Base-by-base conservation (phyloP, 1,139 yeast species). In the Magnusiomyces tetraspermus region DNA sequence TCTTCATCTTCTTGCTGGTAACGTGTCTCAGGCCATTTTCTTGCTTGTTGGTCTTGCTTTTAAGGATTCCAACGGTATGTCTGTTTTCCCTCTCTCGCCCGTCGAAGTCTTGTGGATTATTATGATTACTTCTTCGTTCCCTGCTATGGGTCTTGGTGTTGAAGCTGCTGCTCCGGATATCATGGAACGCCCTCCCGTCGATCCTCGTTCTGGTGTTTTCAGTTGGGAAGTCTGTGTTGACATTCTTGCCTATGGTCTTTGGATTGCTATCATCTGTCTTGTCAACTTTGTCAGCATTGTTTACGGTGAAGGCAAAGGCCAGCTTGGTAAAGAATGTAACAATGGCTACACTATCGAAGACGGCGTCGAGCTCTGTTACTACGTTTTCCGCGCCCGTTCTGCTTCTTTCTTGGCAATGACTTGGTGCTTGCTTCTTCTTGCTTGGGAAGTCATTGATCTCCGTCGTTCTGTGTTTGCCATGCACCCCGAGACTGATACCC, bases 371-470 rank as follows among this genome's bases (percentile, higher is more conserved):
- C 49, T 70, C 0, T 89, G 96, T 70, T 64, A 71, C 48, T 71
- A 76, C 59, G 96, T 89, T 4, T 87, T 83, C 71, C 74, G 79
- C 62, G 90, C 92, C 2, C 80, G 97, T 65, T 80, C 96, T 1
- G 79, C 86, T 2, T 77, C 94, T 0, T 89, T 89, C 71, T 87
- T 85, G 2, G 80, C 83, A 5, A 83, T 89, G 83, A 88, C 96
- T 0, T 89, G 96, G 96, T 80, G 94, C 71, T 85, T 95, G 2
- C 76, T 89, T 57, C 69, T 89, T 30, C 73, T 87, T 54, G 96
- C 96, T 1, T 88, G 95, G 95, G 96, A 88, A 69, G 89, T 90
- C 63, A 76, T 87, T 55, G 94, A 87, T 65, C 75, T 84, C 68
- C 73, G 82, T 56, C 75, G 83, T 60, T 86, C 96, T 0, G 74